Evolutionary conservation across 768 basidiomycete genomes (phyloP), one percentile per base, ranked within the genome.

Genomic region (Candolleomyces efflorescens): DNA sequence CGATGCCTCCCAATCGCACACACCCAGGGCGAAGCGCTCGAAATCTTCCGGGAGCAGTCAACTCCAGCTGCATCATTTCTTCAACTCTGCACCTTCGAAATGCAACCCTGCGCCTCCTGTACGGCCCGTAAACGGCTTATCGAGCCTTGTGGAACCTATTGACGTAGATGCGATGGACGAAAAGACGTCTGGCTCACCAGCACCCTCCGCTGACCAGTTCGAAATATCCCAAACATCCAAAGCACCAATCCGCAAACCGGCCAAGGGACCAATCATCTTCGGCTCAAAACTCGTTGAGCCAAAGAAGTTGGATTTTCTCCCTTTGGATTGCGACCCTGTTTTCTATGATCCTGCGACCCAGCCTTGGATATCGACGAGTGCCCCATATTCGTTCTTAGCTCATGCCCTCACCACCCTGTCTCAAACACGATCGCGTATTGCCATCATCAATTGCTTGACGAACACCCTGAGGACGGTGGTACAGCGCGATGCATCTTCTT

Each of bases 391-490:
- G 2, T 89, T 90, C 67, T 78, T 93, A 23, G 81, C 81, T 1
- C 82, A 85, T 64, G 76, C 87, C 1, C 78, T 93, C 6, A 75
- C 78, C 10, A 73, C 80, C 10, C 67, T 92, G 22, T 82, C 83
- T 2, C 69, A 77, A 48, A 93, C 91, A 0, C 83, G 85, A 32
- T 92, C 91, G 20, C 83, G 91, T 24, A 88, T 85, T 52, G 67
- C 75, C 36, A 92, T 92, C 55, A 68, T 84, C 59, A 84, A 87
- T 64, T 80, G 78, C 17, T 71, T 92, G 56, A 87, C 86, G 38
- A 96, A 95, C 64, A 78, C 87, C 26, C 70, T 96, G 9, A 85
- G 89, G 26, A 78, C 82, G 20, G 78, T 96, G 53, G 77, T 85
- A 59, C 67, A 73, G 39, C 81, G 84, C 62, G 83, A 93, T 64